Evolutionary conservation across 306 rosid genomes (phyloP), one percentile per base, ranked within the genome.

Genomic region (Begonia loranthoides): DNA sequence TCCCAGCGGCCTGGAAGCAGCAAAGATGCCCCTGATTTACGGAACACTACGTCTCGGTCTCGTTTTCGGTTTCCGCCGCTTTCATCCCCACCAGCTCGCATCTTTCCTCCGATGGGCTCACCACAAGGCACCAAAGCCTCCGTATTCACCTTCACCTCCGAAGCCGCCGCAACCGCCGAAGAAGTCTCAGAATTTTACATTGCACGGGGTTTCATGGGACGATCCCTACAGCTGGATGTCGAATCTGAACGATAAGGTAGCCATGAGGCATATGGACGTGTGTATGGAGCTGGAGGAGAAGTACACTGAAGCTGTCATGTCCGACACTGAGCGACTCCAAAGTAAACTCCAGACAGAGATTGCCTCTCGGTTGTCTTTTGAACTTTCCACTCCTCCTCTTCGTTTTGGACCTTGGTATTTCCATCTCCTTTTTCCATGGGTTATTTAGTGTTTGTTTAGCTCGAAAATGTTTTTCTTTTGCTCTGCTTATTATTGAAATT

Each of bases 251-350:
- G 95, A 90, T 73, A 82, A 85, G 56, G 95, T 90, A 10, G 87
- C 95, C 19, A 83, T 82, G 93, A 83, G 92, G 13, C 99, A 86
- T 50, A 81, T 90, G 95, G 92, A 90, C 53, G 81, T 90, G 53
- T 90, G 75, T 72, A 90, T 86, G 87, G 99, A 90, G 68, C 95
- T 80, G 57, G 99, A 86, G 62, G 95, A 90, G 80, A 90, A 90
- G 75, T 83, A 80, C 64, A 61, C 79, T 0, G 93, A 86, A 38
- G 99, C 99, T 3, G 64, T 83, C 22, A 78, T 83, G 99, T 66
- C 72, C 11, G 79, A 70, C 2, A 66, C 88, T 3, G 99, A 83
- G 49, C 76, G 80, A 19, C 69, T 90, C 17, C 84, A 76, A 59
- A 73, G 75, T 65, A 82, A 80, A 73, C 88, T 86, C 24, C 94